These are phyloP conservation scores for Coffea canephora DNA, from an alignment of 257 asterid species.

Conservation along the genomic window DNA sequence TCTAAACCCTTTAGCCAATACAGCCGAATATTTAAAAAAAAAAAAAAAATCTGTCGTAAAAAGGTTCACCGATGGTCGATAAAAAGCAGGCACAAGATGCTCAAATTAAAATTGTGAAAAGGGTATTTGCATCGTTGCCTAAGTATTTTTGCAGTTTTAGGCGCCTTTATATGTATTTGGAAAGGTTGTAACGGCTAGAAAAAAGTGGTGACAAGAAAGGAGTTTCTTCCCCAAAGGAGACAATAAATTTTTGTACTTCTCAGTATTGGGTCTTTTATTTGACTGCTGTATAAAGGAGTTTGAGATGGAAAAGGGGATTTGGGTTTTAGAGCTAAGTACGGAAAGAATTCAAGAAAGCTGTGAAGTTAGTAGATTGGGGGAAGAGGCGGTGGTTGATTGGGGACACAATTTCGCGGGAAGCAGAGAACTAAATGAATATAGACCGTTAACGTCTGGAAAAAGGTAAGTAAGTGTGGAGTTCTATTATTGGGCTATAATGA, in stretches of 20 bases:
- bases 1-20: neutral
- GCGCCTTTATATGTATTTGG: neutral
- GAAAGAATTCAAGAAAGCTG: neutral
- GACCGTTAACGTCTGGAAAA: neutral
- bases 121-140: neutral
- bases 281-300: neutral
- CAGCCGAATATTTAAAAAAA: neutral
- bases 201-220: constrained; percentile 16
- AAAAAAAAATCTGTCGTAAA: neutral
- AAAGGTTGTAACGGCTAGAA: constrained; percentile 41
- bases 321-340: too few relatives aligned
- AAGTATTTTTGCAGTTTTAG: neutral
- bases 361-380: neutral
- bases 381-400: neutral
- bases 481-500: neutral
- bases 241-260: neutral
- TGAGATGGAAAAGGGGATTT: neutral
- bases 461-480: neutral
- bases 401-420: constrained; percentile 18
- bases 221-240: neutral
- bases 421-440: neutral
- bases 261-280: neutral
- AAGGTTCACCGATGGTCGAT: constrained; percentile 25
- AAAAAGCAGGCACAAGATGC: neutral
- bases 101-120: neutral